Evolutionary conservation across 495 filamentous ascomycete species (phyloP), one percentile per base, ranked within the genome.

Genomic region (Xylaria flabelliformis): DNA sequence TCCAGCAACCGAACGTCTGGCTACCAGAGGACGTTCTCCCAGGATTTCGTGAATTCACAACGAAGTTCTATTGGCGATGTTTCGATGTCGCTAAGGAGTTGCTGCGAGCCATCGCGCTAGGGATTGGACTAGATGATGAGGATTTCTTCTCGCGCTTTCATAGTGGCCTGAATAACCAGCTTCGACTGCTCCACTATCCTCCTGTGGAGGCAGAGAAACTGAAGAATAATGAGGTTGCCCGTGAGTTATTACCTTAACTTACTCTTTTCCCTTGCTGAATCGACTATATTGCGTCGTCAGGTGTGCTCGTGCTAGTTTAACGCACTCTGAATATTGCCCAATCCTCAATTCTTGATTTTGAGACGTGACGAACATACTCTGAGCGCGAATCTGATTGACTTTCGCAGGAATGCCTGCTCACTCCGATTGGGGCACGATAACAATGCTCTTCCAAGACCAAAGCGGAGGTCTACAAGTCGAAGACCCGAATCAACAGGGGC

Each of bases 111-210:
- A 75, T 87, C 51, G 85, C 87, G n/a, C 76, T 88, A 2, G 87
- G 88, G 13, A 68, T 89, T 10, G 88, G 87, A 0, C 76, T 91
- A 19, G 81, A 86, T 32, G 75, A 77, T 17, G 85, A 88, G 76
- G 74, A 85, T 10, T 86, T 88, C 76, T 82, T 92, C 46, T 67
- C 84, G 13, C 76, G 75, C 26, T 85, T 86, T 62, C 89, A 90
- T 70, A 86, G 84, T 13, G 88, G 87, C 2, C 80, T 87, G 69
- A 86, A 89, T 69, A 89, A 89, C 66, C 90, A 93, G 75, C 80
- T 91, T 4, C 85, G 91, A 3, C 75, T 93, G 17, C 82, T 92
- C 13, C 89, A 92, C 74, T 93, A 93, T 71, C 89, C 90, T 1
- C 82, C 88, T 8, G 81, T 92, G 19, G 83, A 87, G 48, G 84